Conservation (phyloP, 495 filamentous ascomycete species). For the Extremus antarcticus region DNA sequence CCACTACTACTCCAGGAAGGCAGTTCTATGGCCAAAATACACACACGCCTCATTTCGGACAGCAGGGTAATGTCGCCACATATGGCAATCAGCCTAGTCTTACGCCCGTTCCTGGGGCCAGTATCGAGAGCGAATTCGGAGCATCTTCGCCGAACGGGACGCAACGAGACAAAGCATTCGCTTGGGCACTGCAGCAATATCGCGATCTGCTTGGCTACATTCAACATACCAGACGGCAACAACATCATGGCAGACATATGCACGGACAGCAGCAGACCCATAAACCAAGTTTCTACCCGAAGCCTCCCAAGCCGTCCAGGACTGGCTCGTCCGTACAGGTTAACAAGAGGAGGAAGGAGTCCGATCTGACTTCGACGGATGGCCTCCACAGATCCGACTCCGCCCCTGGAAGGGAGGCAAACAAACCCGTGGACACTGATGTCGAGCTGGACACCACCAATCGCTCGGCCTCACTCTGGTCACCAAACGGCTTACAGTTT, state of each 20-base stretch:
- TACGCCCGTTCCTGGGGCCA: not conserved
- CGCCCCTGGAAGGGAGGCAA: not conserved
- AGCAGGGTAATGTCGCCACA: not conserved
- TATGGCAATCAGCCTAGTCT: not conserved
- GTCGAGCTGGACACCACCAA: not conserved
- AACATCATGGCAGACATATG: constrained; percentile 31
- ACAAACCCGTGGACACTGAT: not conserved
- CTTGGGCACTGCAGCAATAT: constrained; percentile 81
- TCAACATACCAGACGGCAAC: constrained; percentile 48
- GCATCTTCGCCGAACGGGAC: constrained; percentile 39
- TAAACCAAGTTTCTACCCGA: constrained; percentile 52
- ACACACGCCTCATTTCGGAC: not conserved
- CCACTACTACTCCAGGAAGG: not conserved
- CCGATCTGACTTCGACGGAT: not conserved
- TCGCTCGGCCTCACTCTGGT: constrained; percentile 1
- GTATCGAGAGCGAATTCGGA: constrained; percentile 19
- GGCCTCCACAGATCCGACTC: not conserved
- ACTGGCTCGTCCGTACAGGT: constrained; percentile 25
- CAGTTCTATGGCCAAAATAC: not conserved
- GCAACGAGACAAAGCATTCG: constrained; percentile 70
- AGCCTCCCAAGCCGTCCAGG: constrained; percentile 43
- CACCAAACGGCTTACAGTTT: constrained; percentile 4
- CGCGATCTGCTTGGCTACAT: constrained; percentile 71
- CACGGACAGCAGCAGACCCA: constrained; percentile 24
- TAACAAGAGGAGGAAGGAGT: constrained; percentile 24